A percentile compares a stretch with the other conserved stretches of the same genome.
Evolutionary conservation across 2,329 filamentous ascomycete genomes (phyloP).

Genomic region (Rachicladosporium sp.): DNA sequence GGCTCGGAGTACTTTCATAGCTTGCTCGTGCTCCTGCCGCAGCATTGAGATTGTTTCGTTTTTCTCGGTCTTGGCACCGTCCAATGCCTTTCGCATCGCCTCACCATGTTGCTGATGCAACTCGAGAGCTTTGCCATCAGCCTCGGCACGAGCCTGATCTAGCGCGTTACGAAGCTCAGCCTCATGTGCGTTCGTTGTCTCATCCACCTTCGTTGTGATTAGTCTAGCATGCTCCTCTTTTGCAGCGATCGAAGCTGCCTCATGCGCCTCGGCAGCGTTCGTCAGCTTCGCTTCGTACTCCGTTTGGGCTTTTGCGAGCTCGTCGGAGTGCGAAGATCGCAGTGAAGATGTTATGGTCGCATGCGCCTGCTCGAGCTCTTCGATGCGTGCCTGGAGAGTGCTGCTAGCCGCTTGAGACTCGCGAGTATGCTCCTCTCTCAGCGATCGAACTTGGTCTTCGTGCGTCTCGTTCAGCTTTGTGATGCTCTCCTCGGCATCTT

Average conservation of each 20-base stretch:
- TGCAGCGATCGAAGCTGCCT: slow-evolving; percentile 1
- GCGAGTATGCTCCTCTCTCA: background rate
- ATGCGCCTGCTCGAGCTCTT: slow-evolving; percentile 4
- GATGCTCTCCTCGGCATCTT: too few species aligned
- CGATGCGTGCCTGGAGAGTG: background rate
- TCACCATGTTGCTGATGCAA: slow-evolving; percentile 9
- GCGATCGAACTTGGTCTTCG: background rate
- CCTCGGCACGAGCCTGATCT: slow-evolving; percentile 8
- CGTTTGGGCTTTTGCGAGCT: slow-evolving; percentile 3
- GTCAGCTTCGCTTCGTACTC: slow-evolving; percentile 6
- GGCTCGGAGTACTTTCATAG: slow-evolving; percentile 11
- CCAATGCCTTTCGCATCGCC: slow-evolving; percentile 1
- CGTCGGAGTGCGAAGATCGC: background rate
- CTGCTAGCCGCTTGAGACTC: slow-evolving; percentile 1
- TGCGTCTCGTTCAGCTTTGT: background rate
- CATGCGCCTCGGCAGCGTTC: slow-evolving; percentile 4
- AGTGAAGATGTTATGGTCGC: background rate
- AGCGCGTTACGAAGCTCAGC: slow-evolving; percentile 8
- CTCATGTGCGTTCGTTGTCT: slow-evolving; percentile 9
- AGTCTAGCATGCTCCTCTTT: too few species aligned
- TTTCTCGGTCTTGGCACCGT: slow-evolving; percentile 6
- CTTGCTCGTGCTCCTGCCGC: slow-evolving; percentile 15
- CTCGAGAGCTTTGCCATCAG: slow-evolving; percentile 7
- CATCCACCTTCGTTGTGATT: slow-evolving; percentile 3
- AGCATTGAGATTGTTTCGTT: slow-evolving; percentile 13